Evolutionary conservation across 306 rosid species (phyloP), one percentile per base, ranked within the genome.

Genomic region (Castanea sativa): DNA sequence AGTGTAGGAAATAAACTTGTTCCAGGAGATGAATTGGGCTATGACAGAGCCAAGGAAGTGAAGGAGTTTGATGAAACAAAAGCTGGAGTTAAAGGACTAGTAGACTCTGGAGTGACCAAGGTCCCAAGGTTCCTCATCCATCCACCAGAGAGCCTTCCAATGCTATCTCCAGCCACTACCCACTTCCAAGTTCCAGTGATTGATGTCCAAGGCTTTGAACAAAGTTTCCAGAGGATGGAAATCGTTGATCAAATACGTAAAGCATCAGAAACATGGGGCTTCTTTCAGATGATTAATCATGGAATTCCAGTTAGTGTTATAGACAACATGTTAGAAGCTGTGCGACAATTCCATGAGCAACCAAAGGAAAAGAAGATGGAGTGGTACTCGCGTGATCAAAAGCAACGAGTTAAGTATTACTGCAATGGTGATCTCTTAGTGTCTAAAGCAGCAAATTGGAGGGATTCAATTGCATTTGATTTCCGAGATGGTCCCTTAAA

Each of bases 251-350:
- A 83, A 78, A 86, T 94, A 10, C 76, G 79, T 2, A 86, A 86
- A 68, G 94, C 97, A 5, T 81, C 96, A 2, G 81, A 89, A 57
- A 89, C 81, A 60, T 90, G 97, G 97, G 96, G 96, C 0, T 83
- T 94, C 83, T 94, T 92, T 57, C 96, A 92, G 73, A 89, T 94
- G 90, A 76, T 88, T 3, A 92, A 94, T 53, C 96, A 92, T 80
- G 91, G 96, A 25, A 83, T 92, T 25, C 92, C 96, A 4, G 77
- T 76, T 41, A 9, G 29, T 25, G 90, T 82, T 15, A 81, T 88
- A 89, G 92, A 89, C 68, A 81, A 74, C 1, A 5, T 86, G 89
- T 32, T 94, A 14, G 87, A 77, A 71, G 90, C 73, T 2, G 70
- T 87, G 1, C 74, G 75, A 59, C 77, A 82, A 12, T 92, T 94